phyloP scores from a whole-genome alignment of 192 early-diverging fungal genomes.

The Backusella circina region DNA sequence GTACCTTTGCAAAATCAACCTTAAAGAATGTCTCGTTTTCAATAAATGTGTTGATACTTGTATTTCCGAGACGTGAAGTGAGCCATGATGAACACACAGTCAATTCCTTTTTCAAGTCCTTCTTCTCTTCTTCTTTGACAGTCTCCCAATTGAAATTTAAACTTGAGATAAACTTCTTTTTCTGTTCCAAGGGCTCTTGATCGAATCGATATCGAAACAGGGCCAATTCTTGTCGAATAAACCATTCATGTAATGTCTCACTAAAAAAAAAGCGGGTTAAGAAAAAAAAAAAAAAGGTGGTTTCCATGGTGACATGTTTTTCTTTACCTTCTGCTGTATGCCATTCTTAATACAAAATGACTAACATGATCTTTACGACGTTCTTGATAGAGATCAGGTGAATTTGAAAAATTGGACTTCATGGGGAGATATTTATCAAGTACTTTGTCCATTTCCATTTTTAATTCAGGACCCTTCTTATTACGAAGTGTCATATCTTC shows the following conservation, averaged over 20 bases:
- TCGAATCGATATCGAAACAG: constrained; percentile 58
- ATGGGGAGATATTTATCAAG: constrained; percentile 62
- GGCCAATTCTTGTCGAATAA: constrained; percentile 64
- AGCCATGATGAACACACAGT: constrained; percentile 4
- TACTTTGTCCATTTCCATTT: constrained; percentile 45
- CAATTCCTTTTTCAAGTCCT: constrained; percentile 16
- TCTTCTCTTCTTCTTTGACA: constrained; percentile 32
- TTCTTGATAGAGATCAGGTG: constrained; percentile 48
- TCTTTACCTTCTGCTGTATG: constrained; percentile 57
- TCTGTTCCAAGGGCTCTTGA: constrained; percentile 37
- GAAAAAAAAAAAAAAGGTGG: no score
- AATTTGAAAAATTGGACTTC: constrained; percentile 46
- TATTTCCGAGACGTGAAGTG: neutral
- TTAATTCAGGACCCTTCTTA: constrained; percentile 54
- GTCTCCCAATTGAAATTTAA: constrained; percentile 47
- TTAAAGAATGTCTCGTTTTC: constrained; percentile 44
- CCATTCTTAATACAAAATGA: constrained; percentile 79
- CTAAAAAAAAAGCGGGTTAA: constrained; percentile 22
- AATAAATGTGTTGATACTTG: constrained; percentile 8
- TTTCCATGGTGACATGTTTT: neutral
- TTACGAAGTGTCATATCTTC: constrained; percentile 78
- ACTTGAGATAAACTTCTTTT: constrained; percentile 52
- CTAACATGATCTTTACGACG: constrained; percentile 78
- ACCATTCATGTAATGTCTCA: constrained; percentile 72
- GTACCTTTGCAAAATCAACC: constrained; percentile 69